Base-by-base conservation (phyloP, 2,329 filamentous ascomycete genomes). In the Dothistroma septosporum region DNA sequence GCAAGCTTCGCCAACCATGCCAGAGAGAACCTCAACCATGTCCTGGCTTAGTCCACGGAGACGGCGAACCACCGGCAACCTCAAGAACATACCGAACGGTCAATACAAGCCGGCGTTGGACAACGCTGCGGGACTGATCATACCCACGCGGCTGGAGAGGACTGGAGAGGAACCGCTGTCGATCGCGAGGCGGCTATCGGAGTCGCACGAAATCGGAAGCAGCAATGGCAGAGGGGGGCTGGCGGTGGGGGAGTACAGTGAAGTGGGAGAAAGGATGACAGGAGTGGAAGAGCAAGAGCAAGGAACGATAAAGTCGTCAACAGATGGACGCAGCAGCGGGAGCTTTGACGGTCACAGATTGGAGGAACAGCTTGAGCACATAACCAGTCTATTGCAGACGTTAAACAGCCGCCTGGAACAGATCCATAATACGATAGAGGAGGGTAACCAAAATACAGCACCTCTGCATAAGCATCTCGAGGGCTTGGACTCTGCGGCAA, bases 11-110 rank as follows among this genome's bases (percentile, higher is more conserved):
- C 24, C 32, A 22, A 44, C 28, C 55, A 61, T 57, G 55, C 41
- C 55, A 11, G 55, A 57, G 21, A 14, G 47, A 50, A 61, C 41
- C 2, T 44, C 41, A 4, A n/a, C 59, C 58, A 65, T 65, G 66
- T 63, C 64, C 19, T 70, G 64, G 63, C 64, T 70, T 14, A 63
- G 56, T 24, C 68, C 67, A 3, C 68, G 67, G 57, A 61, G 68
- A 14, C 59, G 68, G 55, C 61, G 66, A 41, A 70, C 68, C 6
- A 70, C 68, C 6, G 63, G 62, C 1, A 68, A 68, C 52, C 58
- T 69, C n/a, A 64, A 67, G 41, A 64, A 59, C 32, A 33, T 64
- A 2, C 35, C 60, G 28, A 63, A 55, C 16, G 61, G 53, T 14
- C 62, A 57, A 16, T 47, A 46, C 22, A 31, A 11, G 22, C 49